phyloP scores from a whole-genome alignment of 306 rosid genomes.

The Fragaria ananassa region DNA sequence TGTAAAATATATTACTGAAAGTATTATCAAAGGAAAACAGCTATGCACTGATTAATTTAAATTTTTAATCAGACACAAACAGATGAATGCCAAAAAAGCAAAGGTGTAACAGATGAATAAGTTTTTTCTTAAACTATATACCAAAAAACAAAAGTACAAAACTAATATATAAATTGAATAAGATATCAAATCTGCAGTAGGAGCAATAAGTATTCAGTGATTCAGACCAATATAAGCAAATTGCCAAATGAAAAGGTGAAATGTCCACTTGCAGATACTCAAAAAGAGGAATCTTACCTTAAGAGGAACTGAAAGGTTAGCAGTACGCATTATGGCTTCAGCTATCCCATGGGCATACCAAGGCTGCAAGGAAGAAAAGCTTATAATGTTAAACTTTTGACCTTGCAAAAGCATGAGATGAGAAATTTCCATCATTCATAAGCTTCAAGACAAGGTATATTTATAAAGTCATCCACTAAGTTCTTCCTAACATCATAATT shows the following conservation, averaged over 20 bases:
- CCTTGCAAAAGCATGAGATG: not conserved
- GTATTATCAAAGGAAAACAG: not conserved
- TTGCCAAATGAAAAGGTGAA: not conserved
- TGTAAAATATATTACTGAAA: not conserved
- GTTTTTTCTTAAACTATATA: not conserved
- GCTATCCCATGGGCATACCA: slow-evolving; percentile 99
- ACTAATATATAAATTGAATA: not conserved
- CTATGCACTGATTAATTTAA: not conserved
- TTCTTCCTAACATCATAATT: not conserved
- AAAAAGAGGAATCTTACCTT: slow-evolving; percentile 56
- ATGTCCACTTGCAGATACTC: not conserved
- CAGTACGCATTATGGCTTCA: slow-evolving; percentile 95
- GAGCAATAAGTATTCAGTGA: not conserved
- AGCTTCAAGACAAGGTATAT: not conserved
- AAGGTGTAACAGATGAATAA: not conserved
- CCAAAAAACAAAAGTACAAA: not conserved
- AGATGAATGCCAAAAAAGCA: not conserved
- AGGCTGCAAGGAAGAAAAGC: slow-evolving; percentile 50
- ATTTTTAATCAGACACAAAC: not conserved
- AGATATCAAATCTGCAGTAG: not conserved
- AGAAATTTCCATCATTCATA: not conserved
- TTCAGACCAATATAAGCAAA: not conserved
- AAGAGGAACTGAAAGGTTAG: slow-evolving; percentile 92
- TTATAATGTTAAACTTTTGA: slow-evolving; percentile 18
- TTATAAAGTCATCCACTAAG: not conserved